A percentile compares a stretch with the other conserved stretches of the same genome.
phyloP scores from a whole-genome alignment of 2,329 filamentous ascomycete genomes.

The Microsporum canis region DNA sequence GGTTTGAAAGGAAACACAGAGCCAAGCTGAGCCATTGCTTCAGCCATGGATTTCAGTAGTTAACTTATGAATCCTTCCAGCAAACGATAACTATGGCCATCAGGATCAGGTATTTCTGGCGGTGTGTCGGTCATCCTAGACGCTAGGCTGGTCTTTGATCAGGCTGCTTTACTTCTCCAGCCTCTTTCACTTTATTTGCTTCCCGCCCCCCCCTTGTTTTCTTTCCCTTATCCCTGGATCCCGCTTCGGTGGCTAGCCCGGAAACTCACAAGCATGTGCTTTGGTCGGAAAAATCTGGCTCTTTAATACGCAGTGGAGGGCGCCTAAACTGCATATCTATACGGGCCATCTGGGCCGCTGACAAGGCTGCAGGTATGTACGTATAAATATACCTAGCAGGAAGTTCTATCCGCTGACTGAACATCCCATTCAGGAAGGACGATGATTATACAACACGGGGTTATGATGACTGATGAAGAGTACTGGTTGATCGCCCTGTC shows the following conservation, averaged over 20 bases:
- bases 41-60: not conserved
- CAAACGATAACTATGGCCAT: too few relatives aligned
- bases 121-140: too few relatives aligned
- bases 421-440: not conserved
- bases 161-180: too few relatives aligned
- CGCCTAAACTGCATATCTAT: too few relatives aligned
- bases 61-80: not conserved
- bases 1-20: not conserved
- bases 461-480: not conserved
- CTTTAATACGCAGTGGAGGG: not conserved
- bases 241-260: not conserved
- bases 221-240: not conserved
- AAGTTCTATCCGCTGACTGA: not conserved
- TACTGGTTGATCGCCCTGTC: not conserved
- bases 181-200: not conserved
- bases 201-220: not conserved
- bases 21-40: not conserved
- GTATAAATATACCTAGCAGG: too few relatives aligned
- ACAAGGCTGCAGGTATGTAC: too few relatives aligned
- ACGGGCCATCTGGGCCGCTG: too few relatives aligned
- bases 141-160: too few relatives aligned
- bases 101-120: too few relatives aligned
- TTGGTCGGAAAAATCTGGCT: not conserved
- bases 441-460: not conserved
- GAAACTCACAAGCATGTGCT: not conserved